Evolutionary conservation across 2,329 filamentous ascomycete genomes (phyloP).

Genomic region (Pyricularia grisea): DNA sequence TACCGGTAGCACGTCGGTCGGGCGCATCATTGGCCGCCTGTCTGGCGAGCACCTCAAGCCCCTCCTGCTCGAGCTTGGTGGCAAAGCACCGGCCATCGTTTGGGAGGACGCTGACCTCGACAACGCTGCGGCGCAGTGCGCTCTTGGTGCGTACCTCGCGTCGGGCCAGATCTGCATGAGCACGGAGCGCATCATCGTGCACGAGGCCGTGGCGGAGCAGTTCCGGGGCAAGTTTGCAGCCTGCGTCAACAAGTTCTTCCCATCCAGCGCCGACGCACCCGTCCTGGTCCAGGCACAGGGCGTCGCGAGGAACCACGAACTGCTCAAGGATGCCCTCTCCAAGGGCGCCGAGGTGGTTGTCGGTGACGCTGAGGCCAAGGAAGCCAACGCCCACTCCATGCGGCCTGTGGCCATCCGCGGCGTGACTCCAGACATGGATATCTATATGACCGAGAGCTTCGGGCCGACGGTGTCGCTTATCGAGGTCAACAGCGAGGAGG

Average conservation of each 20-base stretch:
- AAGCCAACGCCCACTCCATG: constrained; percentile 27
- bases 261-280: constrained; percentile 52
- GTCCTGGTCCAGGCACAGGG: constrained; percentile 62
- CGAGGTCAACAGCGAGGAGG: constrained; percentile 57
- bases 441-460: constrained; percentile 69
- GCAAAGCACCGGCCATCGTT: constrained; percentile 72
- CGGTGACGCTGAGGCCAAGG: constrained; percentile 23
- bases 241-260: constrained; percentile 31
- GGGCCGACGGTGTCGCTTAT: constrained; percentile 65
- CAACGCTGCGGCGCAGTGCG: constrained; percentile 58
- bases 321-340: constrained; percentile 56
- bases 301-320: constrained; percentile 53
- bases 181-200: constrained; percentile 63
- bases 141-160: constrained; percentile 62
- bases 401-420: constrained; percentile 50
- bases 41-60: constrained; percentile 73
- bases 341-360: constrained; percentile 52
- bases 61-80: constrained; percentile 70
- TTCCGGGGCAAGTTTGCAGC: constrained; percentile 35
- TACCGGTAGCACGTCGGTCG: constrained; percentile 68
- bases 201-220: constrained; percentile 32
- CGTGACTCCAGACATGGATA: constrained; percentile 60
- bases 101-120: constrained; percentile 72
- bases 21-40: constrained; percentile 59
- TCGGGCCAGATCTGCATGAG: constrained; percentile 79